These are phyloP conservation scores for Nicotiana tomentosiformis DNA, from an alignment of 257 asterid species.

Conservation along the genomic window DNA sequence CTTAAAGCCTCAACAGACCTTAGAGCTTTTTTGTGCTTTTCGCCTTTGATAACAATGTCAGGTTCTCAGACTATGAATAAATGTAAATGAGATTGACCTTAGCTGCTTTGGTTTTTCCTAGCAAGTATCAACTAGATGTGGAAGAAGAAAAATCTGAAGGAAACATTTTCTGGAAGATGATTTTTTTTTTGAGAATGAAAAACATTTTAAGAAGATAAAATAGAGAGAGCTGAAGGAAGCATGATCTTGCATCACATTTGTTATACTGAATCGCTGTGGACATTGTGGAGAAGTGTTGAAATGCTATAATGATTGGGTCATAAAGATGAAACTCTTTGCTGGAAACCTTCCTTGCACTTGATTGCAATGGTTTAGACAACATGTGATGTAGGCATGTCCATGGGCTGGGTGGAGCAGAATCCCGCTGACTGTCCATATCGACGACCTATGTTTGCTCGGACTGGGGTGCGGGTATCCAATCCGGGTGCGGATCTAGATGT, in stretches of 20 bases:
- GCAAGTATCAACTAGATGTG: not conserved
- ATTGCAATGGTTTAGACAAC: not conserved
- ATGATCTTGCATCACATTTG: not conserved
- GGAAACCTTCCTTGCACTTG: not conserved
- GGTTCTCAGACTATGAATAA: too few species aligned
- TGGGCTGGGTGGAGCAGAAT: not conserved
- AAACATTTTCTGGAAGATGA: not conserved
- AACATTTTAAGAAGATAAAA: too few species aligned
- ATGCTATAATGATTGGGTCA: not conserved
- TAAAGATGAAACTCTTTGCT: too few species aligned
- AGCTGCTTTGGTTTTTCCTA: too few species aligned
- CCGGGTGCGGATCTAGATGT: too few species aligned
- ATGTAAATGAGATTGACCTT: not conserved
- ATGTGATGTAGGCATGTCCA: not conserved
- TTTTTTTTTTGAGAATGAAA: too few species aligned
- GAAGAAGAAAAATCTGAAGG: not conserved
- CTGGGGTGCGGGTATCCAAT: too few species aligned
- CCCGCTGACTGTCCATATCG: not conserved
- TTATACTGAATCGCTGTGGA: not conserved
- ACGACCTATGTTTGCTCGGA: not conserved
- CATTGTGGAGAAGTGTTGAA: not conserved
- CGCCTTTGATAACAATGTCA: too few species aligned
- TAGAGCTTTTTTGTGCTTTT: too few species aligned
- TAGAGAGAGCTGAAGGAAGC: not conserved
- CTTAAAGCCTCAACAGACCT: too few species aligned